Conservation (phyloP, 768 basidiomycete genomes). For the Lepiota venenata region DNA sequence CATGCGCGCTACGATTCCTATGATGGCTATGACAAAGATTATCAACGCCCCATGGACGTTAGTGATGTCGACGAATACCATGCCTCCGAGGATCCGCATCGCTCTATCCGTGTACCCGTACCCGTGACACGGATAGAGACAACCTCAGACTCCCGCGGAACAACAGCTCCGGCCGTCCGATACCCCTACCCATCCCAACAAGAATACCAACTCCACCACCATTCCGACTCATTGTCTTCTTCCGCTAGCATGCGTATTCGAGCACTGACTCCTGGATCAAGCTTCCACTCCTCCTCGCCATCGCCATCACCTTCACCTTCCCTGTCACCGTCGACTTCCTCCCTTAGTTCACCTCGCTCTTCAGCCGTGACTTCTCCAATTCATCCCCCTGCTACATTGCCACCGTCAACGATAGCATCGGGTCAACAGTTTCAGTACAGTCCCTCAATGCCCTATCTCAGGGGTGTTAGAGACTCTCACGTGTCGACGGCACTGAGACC, state of each 20-base stretch:
- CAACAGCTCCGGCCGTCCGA: background rate
- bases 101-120: background rate
- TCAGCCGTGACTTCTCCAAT: constrained; percentile 9
- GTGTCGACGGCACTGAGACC: constrained; percentile 35
- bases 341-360: constrained; percentile 5
- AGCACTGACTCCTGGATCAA: constrained; percentile 16
- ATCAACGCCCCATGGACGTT: constrained; percentile 14
- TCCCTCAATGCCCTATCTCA: constrained; percentile 28
- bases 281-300: constrained; percentile 15
- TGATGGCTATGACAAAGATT: constrained; percentile 11
- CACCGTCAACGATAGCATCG: background rate
- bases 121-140: constrained; percentile 1
- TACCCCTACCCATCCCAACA: constrained; percentile 7
- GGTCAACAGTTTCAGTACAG: constrained; percentile 18
- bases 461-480: constrained; percentile 24
- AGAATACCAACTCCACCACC: background rate
- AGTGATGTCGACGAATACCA: constrained; percentile 22
- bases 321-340: constrained; percentile 9
- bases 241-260: constrained; percentile 5
- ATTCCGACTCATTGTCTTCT: constrained; percentile 6
- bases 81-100: constrained; percentile 15
- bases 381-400: constrained; percentile 5
- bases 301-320: constrained; percentile 19
- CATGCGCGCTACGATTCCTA: background rate
- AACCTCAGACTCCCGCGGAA: constrained; percentile 3